Conservation (phyloP, 2,329 filamentous ascomycete genomes). For the Lachnellula occidentalis region DNA sequence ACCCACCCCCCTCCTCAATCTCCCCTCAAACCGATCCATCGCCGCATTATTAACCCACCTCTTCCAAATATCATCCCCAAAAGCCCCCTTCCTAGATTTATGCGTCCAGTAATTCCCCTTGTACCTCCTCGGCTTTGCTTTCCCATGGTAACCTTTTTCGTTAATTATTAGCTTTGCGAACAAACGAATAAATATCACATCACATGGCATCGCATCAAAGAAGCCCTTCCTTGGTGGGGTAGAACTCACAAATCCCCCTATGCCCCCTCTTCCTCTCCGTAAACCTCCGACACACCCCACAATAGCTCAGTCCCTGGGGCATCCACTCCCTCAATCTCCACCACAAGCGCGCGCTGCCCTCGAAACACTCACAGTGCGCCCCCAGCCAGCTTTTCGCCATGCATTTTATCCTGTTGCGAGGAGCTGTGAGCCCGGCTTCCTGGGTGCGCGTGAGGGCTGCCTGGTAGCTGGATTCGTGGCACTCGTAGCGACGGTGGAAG, state of each 20-base stretch:
- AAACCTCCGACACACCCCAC: conserved; percentile 19
- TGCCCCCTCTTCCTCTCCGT: conserved; percentile 21
- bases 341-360: no score
- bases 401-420: conserved; percentile 2
- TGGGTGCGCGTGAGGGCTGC: background rate
- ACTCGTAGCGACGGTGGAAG: conserved; percentile 12
- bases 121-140: conserved; percentile 3
- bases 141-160: conserved; percentile 22
- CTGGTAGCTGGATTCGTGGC: conserved; percentile 10
- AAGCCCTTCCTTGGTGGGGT: no score
- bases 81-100: conserved; percentile 17
- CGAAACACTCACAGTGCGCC: no score
- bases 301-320: conserved; percentile 21
- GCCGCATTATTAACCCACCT: conserved; percentile 27
- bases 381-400: conserved; percentile 11
- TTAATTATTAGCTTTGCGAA: background rate
- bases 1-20: conserved; percentile 7
- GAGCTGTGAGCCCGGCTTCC: background rate
- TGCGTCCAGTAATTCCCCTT: conserved; percentile 21
- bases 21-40: conserved; percentile 20
- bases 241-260: conserved; percentile 18
- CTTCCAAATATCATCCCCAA: conserved; percentile 24
- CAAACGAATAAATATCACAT: background rate
- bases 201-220: no score
- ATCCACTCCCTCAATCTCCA: conserved; percentile 21